These are phyloP conservation scores for Hortaea sp. DNA, from an alignment of 2,329 filamentous ascomycete species.

Conservation along the genomic window DNA sequence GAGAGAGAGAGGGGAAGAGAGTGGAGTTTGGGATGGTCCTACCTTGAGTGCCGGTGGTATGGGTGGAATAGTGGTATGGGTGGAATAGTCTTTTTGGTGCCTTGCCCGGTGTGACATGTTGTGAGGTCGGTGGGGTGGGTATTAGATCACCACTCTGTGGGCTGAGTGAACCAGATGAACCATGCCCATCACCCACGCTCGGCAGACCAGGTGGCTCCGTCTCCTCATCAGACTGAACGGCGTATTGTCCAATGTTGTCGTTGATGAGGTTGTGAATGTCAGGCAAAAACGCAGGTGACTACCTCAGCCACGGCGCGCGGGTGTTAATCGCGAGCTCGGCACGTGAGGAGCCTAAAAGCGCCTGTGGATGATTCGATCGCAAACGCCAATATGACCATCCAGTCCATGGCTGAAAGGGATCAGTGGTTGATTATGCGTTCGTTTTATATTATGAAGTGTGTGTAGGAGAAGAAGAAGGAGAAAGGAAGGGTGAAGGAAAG, in stretches of 20 bases:
- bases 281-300: conserved; percentile 20
- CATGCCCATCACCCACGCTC: no score
- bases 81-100: no score
- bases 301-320: conserved; percentile 9
- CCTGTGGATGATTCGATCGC: conserved; percentile 11
- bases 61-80: no score
- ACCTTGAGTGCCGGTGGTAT: no score
- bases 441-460: conserved; percentile 8
- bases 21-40: no score
- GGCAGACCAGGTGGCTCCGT: no score
- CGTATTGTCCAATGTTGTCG: no score
- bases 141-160: no score
- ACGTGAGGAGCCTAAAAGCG: conserved; percentile 15
- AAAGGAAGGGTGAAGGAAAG: background rate
- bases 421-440: conserved; percentile 23
- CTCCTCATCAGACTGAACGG: background rate
- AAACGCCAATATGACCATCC: conserved; percentile 22
- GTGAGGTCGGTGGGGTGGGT: no score
- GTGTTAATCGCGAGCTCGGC: conserved; percentile 5
- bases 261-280: conserved; percentile 5
- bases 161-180: no score
- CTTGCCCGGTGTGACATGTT: no score
- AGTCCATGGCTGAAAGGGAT: conserved; percentile 13
- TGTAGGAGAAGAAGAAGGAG: conserved; percentile 13
- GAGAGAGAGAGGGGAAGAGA: no score